Evolutionary conservation across 345 rosid genomes (phyloP).

Genomic region (Moringa oleifera): DNA sequence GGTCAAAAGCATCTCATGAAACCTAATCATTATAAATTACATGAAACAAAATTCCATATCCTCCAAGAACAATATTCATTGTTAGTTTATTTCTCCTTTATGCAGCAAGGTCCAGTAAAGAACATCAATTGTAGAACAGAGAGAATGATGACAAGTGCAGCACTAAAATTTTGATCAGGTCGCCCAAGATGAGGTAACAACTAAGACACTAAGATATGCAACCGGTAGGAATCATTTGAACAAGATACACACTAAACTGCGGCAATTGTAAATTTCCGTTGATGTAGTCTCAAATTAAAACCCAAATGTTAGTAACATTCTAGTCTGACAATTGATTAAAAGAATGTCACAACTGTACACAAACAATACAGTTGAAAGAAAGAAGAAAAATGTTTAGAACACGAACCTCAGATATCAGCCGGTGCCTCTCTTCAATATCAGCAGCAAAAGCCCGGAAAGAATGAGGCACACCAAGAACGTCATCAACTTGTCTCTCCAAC

Average conservation of each 20-base stretch:
- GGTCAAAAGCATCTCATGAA: too few species aligned
- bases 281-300: too few species aligned
- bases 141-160: neutral
- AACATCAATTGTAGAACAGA: too few species aligned
- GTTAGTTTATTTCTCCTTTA: too few species aligned
- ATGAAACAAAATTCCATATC: too few species aligned
- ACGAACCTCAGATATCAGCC: slow-evolving; percentile 67
- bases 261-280: too few species aligned
- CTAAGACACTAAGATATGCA: neutral
- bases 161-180: neutral
- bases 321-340: neutral
- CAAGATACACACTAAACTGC: neutral
- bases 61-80: too few species aligned
- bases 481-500: slow-evolving; percentile 51
- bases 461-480: slow-evolving; percentile 48
- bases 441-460: slow-evolving; percentile 60
- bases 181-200: neutral
- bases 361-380: slow-evolving; percentile 6
- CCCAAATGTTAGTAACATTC: neutral
- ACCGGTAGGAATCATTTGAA: neutral
- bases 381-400: slow-evolving; percentile 3
- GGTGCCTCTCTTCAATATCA: slow-evolving; percentile 65
- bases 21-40: too few species aligned
- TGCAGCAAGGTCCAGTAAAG: too few species aligned
- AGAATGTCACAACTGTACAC: neutral